These are phyloP conservation scores for Ampelomyces quisqualis DNA, from an alignment of 2,329 filamentous ascomycete genomes.

Conservation along the genomic window DNA sequence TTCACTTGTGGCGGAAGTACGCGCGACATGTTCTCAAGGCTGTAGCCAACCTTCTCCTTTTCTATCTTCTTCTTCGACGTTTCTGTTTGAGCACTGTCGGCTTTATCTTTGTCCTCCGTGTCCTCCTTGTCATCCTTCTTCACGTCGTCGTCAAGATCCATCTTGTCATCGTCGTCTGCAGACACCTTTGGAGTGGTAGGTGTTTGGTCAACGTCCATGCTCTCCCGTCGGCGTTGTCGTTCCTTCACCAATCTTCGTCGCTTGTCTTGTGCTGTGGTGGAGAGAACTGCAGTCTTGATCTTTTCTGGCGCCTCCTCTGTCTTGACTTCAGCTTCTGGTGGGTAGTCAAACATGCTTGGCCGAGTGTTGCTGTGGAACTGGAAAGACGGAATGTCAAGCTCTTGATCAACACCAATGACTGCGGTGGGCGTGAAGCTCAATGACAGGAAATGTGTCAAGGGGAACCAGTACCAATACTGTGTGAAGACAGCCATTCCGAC, in stretches of 20 bases:
- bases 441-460: constrained; percentile 94
- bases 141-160: constrained; percentile 65
- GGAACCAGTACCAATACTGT: constrained; percentile 99
- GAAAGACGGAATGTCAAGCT: constrained; percentile 89
- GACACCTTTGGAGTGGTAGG: constrained; percentile 70
- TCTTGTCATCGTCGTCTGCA: constrained; percentile 69
- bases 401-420: constrained; percentile 90
- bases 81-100: too few species aligned
- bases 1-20: constrained; percentile 91
- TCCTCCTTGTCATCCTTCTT: constrained; percentile 49
- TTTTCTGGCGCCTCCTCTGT: constrained; percentile 88
- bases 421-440: constrained; percentile 96
- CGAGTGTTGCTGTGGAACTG: constrained; percentile 94
- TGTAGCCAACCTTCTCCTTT: constrained; percentile 95
- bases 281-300: constrained; percentile 92
- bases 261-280: constrained; percentile 95
- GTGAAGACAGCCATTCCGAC: constrained; percentile 98
- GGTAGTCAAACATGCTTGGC: constrained; percentile 96
- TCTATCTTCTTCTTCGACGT: constrained; percentile 88
- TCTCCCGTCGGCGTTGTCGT: constrained; percentile 81
- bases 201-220: constrained; percentile 88
- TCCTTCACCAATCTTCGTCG: constrained; percentile 93
- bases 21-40: constrained; percentile 94
- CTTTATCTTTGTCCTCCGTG: constrained; percentile 53
- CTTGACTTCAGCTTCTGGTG: constrained; percentile 94